phyloP scores from a whole-genome alignment of 768 basidiomycete genomes.

The Panaeolus papilionaceus region DNA sequence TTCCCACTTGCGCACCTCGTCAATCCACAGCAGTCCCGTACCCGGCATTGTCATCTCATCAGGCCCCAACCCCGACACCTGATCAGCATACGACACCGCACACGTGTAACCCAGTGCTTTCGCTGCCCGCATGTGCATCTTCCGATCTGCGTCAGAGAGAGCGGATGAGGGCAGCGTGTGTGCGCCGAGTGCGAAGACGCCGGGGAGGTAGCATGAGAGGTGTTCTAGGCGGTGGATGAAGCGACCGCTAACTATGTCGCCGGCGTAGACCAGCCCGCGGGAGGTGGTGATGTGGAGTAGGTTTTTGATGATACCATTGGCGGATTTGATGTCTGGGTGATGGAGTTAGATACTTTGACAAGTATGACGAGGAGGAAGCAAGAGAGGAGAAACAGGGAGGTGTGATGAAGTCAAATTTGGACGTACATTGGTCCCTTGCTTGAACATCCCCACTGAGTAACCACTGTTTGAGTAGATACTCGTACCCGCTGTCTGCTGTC shows the following conservation, averaged over 20 bases:
- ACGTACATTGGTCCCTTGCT: conserved; percentile 59
- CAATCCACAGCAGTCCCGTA: conserved; percentile 50
- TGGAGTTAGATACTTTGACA: neutral
- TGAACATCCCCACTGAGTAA: conserved; percentile 56
- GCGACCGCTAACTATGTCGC: conserved; percentile 46
- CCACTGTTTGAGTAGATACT: conserved; percentile 73
- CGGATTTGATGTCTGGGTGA: conserved; percentile 55
- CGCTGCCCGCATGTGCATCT: conserved; percentile 73
- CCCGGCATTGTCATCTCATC: conserved; percentile 52
- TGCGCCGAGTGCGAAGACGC: conserved; percentile 68
- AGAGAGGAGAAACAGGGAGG: neutral
- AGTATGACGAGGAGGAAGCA: conserved; percentile 8
- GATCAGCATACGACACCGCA: conserved; percentile 70
- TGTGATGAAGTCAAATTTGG: neutral
- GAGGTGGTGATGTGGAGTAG: conserved; percentile 62
- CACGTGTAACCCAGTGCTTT: conserved; percentile 74
- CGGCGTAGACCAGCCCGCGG: conserved; percentile 67
- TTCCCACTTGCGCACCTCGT: conserved; percentile 53
- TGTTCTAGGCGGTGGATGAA: conserved; percentile 63
- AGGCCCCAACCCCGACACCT: conserved; percentile 67
- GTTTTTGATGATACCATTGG: conserved; percentile 59
- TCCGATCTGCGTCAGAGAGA: conserved; percentile 37
- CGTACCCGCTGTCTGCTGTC: conserved; percentile 67
- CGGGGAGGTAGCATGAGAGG: conserved; percentile 73
- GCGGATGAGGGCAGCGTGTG: conserved; percentile 44